Evolutionary conservation across 2,329 filamentous ascomycete genomes (phyloP).

Genomic region (Nigrograna mackinnonii): DNA sequence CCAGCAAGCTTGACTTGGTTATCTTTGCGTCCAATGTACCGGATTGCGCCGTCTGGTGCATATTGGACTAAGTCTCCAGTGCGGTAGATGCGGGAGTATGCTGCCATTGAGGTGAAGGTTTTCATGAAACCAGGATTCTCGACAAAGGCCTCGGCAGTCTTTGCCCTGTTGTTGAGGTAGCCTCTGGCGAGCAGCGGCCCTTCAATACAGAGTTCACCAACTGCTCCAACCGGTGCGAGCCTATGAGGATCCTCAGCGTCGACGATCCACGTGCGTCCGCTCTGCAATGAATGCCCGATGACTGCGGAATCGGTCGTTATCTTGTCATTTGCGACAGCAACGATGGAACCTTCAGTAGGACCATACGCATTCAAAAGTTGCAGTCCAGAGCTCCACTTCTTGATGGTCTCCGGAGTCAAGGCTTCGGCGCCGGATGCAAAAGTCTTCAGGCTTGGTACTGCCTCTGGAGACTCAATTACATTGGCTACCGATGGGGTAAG

Average conservation of each 20-base stretch:
- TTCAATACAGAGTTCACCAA: slow-evolving; percentile 36
- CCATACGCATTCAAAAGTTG: slow-evolving; percentile 32
- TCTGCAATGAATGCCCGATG: slow-evolving; percentile 26
- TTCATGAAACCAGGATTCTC: slow-evolving; percentile 26
- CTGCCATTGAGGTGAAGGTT: slow-evolving; percentile 7
- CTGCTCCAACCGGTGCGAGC: slow-evolving; percentile 33
- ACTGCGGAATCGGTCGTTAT: slow-evolving; percentile 22
- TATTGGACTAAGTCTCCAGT: slow-evolving; percentile 39
- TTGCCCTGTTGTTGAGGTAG: slow-evolving; percentile 30
- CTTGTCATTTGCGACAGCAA: slow-evolving; percentile 27
- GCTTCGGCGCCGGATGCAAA: slow-evolving; percentile 32
- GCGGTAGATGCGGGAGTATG: slow-evolving; percentile 26
- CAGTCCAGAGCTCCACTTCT: slow-evolving; percentile 27
- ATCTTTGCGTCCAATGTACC: slow-evolving; percentile 34
- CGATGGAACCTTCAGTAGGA: slow-evolving; percentile 30
- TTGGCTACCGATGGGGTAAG: slow-evolving; percentile 40
- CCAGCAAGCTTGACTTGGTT: slow-evolving; percentile 40
- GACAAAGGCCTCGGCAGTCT: slow-evolving; percentile 29
- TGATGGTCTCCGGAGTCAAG: slow-evolving; percentile 26
- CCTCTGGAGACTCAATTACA: slow-evolving; percentile 31
- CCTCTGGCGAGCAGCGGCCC: slow-evolving; percentile 32
- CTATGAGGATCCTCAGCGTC: slow-evolving; percentile 24
- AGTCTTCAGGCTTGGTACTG: slow-evolving; percentile 44
- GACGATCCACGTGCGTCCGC: slow-evolving; percentile 31
- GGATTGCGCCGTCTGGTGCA: slow-evolving; percentile 27